phyloP scores from a whole-genome alignment of 176 grass and related monocot genomes.

The Triticum urartu region DNA sequence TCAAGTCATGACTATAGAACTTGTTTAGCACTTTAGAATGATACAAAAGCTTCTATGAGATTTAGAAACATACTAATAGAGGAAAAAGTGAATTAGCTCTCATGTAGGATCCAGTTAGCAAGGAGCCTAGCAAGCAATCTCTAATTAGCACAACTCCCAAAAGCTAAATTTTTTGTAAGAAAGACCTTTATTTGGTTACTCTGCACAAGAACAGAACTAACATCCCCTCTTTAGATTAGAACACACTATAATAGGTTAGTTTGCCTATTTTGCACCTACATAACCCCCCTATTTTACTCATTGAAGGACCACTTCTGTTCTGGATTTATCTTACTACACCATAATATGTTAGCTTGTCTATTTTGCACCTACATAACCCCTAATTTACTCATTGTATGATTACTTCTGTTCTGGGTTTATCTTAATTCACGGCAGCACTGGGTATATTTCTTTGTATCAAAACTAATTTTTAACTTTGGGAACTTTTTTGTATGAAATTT shows the following conservation, averaged over 20 bases:
- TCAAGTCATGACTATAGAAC: neutral
- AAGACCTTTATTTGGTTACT: neutral
- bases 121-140: neutral
- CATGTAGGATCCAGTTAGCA: neutral
- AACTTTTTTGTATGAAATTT: neutral
- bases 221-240: neutral
- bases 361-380: neutral
- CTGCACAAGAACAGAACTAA: constrained; percentile 3
- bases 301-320: neutral
- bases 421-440: neutral
- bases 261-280: neutral
- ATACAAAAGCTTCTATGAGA: neutral
- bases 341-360: neutral
- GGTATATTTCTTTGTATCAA: neutral
- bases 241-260: neutral
- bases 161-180: constrained; percentile 5
- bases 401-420: neutral
- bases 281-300: neutral
- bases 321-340: neutral
- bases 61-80: neutral
- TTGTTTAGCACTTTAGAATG: neutral
- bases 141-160: neutral
- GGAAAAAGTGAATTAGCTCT: neutral
- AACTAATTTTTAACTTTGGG: neutral
- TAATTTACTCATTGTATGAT: neutral